Percentiles rank a stretch among this genome's conserved stretches.
These are phyloP conservation scores for Aspergillus pseudoviridinutans DNA, from an alignment of 2,329 filamentous ascomycete species.

Conservation along the genomic window DNA sequence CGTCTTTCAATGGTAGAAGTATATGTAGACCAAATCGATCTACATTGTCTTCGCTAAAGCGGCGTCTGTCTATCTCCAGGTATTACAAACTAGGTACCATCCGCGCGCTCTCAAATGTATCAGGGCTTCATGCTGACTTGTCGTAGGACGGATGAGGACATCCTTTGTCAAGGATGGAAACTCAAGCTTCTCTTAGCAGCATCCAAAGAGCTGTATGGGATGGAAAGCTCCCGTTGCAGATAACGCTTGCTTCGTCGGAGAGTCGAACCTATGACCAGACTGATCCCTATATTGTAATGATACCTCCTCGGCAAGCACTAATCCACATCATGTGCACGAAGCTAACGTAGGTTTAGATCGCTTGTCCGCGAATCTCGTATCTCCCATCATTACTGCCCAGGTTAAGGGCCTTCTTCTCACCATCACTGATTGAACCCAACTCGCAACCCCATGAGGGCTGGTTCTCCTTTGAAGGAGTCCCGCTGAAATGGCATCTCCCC, in stretches of 20 bases:
- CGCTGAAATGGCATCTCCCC: conserved; percentile 69
- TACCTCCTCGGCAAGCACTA: neutral
- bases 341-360: conserved; percentile 42
- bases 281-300: conserved; percentile 56
- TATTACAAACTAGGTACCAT: neutral
- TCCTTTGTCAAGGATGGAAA: conserved; percentile 20
- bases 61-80: neutral
- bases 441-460: conserved; percentile 52
- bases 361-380: conserved; percentile 64
- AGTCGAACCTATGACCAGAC: conserved; percentile 58
- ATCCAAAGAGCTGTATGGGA: conserved; percentile 53
- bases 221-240: conserved; percentile 58
- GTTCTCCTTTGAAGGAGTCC: conserved; percentile 65
- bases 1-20: neutral
- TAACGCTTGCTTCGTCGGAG: conserved; percentile 55
- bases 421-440: conserved; percentile 55
- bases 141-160: neutral
- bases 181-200: conserved; percentile 21
- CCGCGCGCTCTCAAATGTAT: neutral
- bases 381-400: conserved; percentile 61
- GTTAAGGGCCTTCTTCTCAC: conserved; percentile 60
- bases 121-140: neutral
- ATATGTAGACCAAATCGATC: neutral
- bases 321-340: conserved; percentile 1
- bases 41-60: neutral